Evolutionary conservation across 495 filamentous ascomycete species (phyloP).

Genomic region (Penicillium longicatenatum): DNA sequence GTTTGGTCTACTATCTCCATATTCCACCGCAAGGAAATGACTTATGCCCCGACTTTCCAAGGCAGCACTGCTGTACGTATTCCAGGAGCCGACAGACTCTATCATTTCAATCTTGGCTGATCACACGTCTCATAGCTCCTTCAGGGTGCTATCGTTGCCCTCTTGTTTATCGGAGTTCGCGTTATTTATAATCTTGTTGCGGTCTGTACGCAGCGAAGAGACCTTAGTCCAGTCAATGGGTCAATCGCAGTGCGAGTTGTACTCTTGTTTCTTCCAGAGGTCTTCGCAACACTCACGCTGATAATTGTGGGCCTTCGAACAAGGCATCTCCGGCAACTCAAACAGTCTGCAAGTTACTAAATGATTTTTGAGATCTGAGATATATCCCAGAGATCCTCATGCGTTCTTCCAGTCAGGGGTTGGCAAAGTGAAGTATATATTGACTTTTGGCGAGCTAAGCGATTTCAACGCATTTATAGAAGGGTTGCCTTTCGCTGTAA

Average conservation of each 20-base stretch:
- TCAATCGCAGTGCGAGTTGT: conserved; percentile 9
- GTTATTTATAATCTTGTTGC: background rate
- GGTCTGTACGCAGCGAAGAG: background rate
- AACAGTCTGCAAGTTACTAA: no score
- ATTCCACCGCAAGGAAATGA: background rate
- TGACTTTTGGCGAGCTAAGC: no score
- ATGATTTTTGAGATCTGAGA: no score
- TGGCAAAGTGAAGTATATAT: no score
- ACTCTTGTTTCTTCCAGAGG: conserved; percentile 13
- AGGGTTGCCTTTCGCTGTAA: no score
- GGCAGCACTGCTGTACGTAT: background rate
- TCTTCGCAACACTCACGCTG: background rate
- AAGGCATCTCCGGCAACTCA: background rate
- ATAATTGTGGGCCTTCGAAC: background rate
- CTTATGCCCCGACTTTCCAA: background rate
- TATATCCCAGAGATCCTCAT: no score
- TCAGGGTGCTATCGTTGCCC: background rate
- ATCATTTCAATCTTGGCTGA: background rate
- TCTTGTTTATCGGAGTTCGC: background rate
- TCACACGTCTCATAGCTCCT: background rate
- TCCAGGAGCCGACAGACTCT: background rate
- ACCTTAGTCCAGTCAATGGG: conserved; percentile 11
- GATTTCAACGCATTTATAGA: no score
- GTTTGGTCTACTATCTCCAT: background rate
- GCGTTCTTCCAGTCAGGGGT: no score